Evolutionary conservation across 495 filamentous ascomycete genomes (phyloP).

Genomic region (Penicilliopsis zonata): DNA sequence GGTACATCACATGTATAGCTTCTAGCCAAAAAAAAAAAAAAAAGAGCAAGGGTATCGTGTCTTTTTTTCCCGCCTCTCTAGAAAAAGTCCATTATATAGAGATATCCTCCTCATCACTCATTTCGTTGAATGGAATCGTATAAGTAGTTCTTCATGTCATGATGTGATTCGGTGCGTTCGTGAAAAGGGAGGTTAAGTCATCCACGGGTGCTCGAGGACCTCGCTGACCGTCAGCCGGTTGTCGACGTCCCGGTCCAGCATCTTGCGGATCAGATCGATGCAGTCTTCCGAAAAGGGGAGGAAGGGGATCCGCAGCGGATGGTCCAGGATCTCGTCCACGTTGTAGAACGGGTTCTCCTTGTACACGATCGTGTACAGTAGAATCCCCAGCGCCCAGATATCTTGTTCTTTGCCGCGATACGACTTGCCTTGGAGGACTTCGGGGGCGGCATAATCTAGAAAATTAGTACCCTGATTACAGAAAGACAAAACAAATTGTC

Average conservation of each 20-base stretch:
- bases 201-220: slow-evolving; percentile 80
- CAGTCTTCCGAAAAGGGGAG: slow-evolving; percentile 76
- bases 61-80: too few relatives aligned
- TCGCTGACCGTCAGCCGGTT: slow-evolving; percentile 68
- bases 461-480: too few relatives aligned
- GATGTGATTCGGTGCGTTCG: too few relatives aligned
- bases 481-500: too few relatives aligned
- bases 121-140: too few relatives aligned
- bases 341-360: slow-evolving; percentile 99
- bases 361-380: slow-evolving; percentile 97
- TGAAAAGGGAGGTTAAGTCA: too few relatives aligned
- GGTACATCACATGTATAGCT: too few relatives aligned
- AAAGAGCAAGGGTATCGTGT: too few relatives aligned
- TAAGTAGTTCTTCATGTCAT: too few relatives aligned
- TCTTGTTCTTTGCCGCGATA: slow-evolving; percentile 97
- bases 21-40: too few relatives aligned
- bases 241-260: slow-evolving; percentile 85
- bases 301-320: slow-evolving; percentile 84
- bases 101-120: too few relatives aligned
- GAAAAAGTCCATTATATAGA: too few relatives aligned
- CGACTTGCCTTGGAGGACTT: slow-evolving; percentile 86
- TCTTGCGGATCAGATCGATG: slow-evolving; percentile 76
- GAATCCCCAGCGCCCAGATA: slow-evolving; percentile 95
- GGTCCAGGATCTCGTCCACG: slow-evolving; percentile 98
- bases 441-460: slow-evolving; percentile 90